These are phyloP conservation scores for Closterium sp. DNA, from an alignment of 139 green algal species.

Conservation along the genomic window DNA sequence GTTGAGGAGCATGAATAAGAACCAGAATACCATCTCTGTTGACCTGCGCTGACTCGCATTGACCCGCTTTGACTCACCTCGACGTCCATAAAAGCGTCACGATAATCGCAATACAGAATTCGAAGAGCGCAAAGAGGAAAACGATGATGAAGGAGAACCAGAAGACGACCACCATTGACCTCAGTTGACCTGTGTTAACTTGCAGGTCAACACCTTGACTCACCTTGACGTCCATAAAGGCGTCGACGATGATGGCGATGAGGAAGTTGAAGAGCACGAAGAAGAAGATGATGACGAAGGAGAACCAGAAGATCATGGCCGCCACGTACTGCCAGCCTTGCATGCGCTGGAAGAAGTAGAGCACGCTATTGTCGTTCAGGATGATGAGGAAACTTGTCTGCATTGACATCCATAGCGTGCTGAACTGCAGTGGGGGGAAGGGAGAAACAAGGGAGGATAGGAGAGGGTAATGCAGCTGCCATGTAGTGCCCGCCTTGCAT, in stretches of 20 bases:
- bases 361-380: neutral
- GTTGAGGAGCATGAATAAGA: too few relatives aligned
- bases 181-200: neutral
- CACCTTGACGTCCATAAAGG: slow-evolving; percentile 4
- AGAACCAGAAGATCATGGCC: neutral
- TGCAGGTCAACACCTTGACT: neutral
- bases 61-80: neutral
- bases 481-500: too few relatives aligned
- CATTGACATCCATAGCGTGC: neutral
- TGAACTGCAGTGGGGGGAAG: neutral
- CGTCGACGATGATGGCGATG: neutral
- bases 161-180: too few relatives aligned
- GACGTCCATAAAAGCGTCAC: neutral
- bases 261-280: neutral
- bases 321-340: neutral
- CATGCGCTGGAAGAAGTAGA: neutral
- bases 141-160: neutral
- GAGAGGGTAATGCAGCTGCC: too few relatives aligned
- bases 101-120: neutral
- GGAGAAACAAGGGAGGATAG: too few relatives aligned
- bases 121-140: neutral
- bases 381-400: neutral
- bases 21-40: too few relatives aligned
- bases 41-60: neutral
- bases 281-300: neutral